A percentile compares a stretch with the other conserved stretches of the same genome.
phyloP scores from a whole-genome alignment of 352 stramenopile genomes.

The Pythium folliculosum region DNA sequence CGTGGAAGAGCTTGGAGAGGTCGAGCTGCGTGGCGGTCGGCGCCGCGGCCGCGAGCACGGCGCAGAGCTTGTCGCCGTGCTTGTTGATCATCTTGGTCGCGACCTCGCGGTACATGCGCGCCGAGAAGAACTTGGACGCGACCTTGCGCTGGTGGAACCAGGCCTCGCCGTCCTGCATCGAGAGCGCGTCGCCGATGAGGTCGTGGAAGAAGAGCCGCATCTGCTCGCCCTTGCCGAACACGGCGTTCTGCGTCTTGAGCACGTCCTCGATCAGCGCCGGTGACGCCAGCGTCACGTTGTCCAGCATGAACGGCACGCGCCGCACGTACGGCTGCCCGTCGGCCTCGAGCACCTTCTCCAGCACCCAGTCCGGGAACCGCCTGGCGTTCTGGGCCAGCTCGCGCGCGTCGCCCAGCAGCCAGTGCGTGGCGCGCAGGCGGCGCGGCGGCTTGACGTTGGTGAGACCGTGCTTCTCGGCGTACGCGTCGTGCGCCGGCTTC shows the following conservation, averaged over 20 bases:
- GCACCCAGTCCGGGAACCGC: constrained; percentile 25
- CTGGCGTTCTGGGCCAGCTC: constrained; percentile 12
- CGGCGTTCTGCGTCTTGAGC: constrained; percentile 23
- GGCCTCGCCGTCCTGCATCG: constrained; percentile 20
- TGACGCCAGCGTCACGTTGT: constrained; percentile 11
- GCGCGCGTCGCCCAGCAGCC: constrained; percentile 8
- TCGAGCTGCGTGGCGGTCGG: constrained; percentile 6
- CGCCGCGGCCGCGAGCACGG: neutral
- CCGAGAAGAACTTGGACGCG: constrained; percentile 22
- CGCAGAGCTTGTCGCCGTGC: constrained; percentile 5
- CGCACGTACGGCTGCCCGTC: constrained; percentile 12
- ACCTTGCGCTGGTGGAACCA: constrained; percentile 30
- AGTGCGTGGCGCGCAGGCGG: constrained; percentile 2
- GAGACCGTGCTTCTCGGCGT: constrained; percentile 13
- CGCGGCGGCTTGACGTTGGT: constrained; percentile 4
- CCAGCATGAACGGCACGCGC: constrained; percentile 7
- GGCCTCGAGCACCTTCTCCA: constrained; percentile 12
- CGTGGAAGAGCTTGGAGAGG: constrained; percentile 20
- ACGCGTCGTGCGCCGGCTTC: constrained; percentile 6
- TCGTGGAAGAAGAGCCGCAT: constrained; percentile 12
- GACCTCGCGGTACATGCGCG: constrained; percentile 16
- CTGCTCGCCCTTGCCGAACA: constrained; percentile 19
- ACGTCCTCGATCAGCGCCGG: constrained; percentile 25
- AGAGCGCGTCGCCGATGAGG: constrained; percentile 24
- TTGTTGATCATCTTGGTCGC: constrained; percentile 21